Evolutionary conservation across 208 protist species (phyloP), one percentile per base, ranked within the genome.

Genomic region (Leishmania turanica): DNA sequence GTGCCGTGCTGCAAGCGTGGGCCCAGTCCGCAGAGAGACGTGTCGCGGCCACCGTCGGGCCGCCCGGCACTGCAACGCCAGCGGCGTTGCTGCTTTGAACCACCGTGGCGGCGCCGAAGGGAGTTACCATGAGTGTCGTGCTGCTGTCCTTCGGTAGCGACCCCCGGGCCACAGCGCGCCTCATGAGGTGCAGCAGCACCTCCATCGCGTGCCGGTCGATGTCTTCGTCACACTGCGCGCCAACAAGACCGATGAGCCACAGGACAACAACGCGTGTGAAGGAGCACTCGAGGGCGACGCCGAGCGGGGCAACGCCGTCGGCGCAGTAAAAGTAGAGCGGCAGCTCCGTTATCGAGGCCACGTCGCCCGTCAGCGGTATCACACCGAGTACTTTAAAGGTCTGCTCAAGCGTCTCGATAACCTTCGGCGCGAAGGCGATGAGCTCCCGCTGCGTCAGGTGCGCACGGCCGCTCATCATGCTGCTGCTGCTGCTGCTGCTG

Each of bases 211-310:
- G 80, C 17, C n/a, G 79, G 74, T 94, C 89, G 51, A 92, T 88
- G 76, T 92, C 88, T 49, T 94, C 92, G 78, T 96, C 92, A 75
- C 88, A 90, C 76, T 89, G 81, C 4, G 90, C 87, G 37, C 76
- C 81, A 27, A 90, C 70, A 3, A 96, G 69, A 19, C 79, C 86
- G 76, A 85, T 83, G 17, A 84, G 70, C 92, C 94, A 97, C 34
- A 96, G 75, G 34, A 76, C 54, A n/a, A 91, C 66, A 21, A 95
- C 83, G 37, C 88, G 87, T 11, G 85, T 83, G 70, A 97, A 93
- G 51, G 81, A 88, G 40, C 54, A 58, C 69, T 88, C 82, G 9
- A 94, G 71, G 19, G 60, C 72, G 45, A 80, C 62, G 42, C 80
- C 72, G 40, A 80, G 75, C 49, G 69, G 72, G 27, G 73, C 37